Evolutionary conservation across 2,329 filamentous ascomycete genomes (phyloP).

Genomic region (Macrophomina tecta): DNA sequence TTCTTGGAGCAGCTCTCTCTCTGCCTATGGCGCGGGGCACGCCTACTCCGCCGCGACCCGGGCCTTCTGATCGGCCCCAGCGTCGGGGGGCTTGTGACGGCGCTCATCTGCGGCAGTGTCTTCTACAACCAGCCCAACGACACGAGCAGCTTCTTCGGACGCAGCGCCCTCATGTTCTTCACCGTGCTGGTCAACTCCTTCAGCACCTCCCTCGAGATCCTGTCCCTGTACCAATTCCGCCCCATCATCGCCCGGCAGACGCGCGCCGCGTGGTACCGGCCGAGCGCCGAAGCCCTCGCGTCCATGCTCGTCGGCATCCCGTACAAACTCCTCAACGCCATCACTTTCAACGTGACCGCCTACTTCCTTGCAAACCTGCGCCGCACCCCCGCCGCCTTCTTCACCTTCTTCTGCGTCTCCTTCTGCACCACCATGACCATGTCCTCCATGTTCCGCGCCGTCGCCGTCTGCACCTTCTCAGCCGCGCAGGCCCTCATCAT

Average conservation of each 20-base stretch:
- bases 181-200: conserved; percentile 67
- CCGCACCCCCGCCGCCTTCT: conserved; percentile 74
- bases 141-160: conserved; percentile 66
- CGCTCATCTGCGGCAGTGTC: conserved; percentile 68
- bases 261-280: conserved; percentile 88
- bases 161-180: conserved; percentile 69
- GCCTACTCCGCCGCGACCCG: neutral
- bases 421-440: conserved; percentile 74
- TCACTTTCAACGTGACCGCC: conserved; percentile 65
- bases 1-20: neutral
- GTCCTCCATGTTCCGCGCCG: conserved; percentile 76
- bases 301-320: conserved; percentile 67
- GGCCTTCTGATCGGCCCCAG: neutral
- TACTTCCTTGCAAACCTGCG: conserved; percentile 86
- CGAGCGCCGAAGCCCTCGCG: conserved; percentile 75
- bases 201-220: neutral
- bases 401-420: conserved; percentile 77
- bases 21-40: neutral
- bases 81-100: conserved; percentile 41
- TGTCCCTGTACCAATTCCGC: neutral
- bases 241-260: conserved; percentile 66
- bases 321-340: conserved; percentile 63
- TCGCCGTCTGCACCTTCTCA: conserved; percentile 59
- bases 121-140: conserved; percentile 69
- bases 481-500: conserved; percentile 66